Conservation (phyloP, 257 asterid genomes). For the Datura wrightii region DNA sequence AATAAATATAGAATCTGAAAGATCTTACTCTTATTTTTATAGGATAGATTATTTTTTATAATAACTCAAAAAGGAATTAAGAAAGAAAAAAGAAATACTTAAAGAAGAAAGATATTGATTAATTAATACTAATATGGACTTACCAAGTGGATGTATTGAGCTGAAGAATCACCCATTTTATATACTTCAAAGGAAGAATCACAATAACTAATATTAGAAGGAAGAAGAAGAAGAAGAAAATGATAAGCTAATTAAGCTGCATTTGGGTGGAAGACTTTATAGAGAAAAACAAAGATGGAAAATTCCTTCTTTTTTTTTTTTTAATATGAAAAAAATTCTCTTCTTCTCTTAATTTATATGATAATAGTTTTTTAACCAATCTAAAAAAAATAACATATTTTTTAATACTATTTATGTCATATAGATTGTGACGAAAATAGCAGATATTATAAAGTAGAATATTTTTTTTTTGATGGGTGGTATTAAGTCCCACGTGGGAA, state of each 20-base stretch:
- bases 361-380: too few species aligned
- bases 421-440: too few species aligned
- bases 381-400: too few species aligned
- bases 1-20: neutral
- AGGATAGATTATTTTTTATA: fast-evolving
- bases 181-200: neutral
- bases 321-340: too few species aligned
- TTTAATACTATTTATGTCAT: too few species aligned
- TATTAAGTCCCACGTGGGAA: constrained; percentile 73
- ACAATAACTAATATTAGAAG: neutral
- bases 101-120: neutral
- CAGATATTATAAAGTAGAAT: neutral
- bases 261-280: neutral
- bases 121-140: neutral
- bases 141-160: constrained; percentile 83
- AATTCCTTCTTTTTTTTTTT: neutral
- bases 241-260: neutral
- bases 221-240: neutral
- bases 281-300: neutral
- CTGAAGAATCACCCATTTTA: constrained; percentile 61
- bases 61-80: too few species aligned
- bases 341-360: too few species aligned
- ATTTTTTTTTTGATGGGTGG: neutral
- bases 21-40: too few species aligned
- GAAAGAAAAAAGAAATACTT: neutral